phyloP scores from a whole-genome alignment of 1,139 yeast genomes.

The Nakaseomyces delphensis region DNA sequence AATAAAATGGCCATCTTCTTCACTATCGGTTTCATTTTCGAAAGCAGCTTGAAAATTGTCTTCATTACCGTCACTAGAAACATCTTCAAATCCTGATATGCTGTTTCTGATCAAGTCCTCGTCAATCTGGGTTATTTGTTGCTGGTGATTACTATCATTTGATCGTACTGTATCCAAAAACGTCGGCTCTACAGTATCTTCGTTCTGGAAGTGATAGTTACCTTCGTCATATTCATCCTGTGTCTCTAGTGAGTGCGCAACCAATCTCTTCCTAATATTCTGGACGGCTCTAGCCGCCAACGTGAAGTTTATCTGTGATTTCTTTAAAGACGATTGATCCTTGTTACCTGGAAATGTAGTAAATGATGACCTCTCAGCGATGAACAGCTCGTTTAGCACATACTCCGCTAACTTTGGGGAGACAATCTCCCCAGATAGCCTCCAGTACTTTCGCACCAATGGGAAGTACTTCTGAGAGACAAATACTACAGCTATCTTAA shows the following conservation, averaged over 20 bases:
- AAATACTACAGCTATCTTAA: conserved; percentile 68
- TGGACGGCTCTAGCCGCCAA: conserved; percentile 67
- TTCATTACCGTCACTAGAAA: not conserved
- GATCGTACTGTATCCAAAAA: conserved; percentile 6
- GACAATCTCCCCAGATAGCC: conserved; percentile 91
- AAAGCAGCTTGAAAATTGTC: not conserved
- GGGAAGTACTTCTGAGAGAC: conserved; percentile 43
- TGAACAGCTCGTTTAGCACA: conserved; percentile 49
- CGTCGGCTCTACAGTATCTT: conserved; percentile 3
- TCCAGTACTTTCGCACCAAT: conserved; percentile 86
- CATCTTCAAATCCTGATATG: not conserved
- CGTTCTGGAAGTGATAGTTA: conserved; percentile 20
- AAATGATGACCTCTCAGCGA: conserved; percentile 20
- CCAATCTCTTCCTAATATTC: conserved; percentile 66
- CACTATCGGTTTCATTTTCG: conserved; percentile 8
- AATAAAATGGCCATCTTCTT: conserved; percentile 4
- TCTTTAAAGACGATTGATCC: conserved; percentile 40
- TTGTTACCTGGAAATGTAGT: not conserved
- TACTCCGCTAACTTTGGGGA: conserved; percentile 87
- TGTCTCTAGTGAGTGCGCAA: conserved; percentile 52
- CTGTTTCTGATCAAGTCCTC: not conserved
- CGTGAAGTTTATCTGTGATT: conserved; percentile 47
- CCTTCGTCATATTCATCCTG: conserved; percentile 30
- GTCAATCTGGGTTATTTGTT: not conserved
- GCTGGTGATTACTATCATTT: not conserved